phyloP scores from a whole-genome alignment of 2,329 filamentous ascomycete species.

The Colletotrichum liriopes region DNA sequence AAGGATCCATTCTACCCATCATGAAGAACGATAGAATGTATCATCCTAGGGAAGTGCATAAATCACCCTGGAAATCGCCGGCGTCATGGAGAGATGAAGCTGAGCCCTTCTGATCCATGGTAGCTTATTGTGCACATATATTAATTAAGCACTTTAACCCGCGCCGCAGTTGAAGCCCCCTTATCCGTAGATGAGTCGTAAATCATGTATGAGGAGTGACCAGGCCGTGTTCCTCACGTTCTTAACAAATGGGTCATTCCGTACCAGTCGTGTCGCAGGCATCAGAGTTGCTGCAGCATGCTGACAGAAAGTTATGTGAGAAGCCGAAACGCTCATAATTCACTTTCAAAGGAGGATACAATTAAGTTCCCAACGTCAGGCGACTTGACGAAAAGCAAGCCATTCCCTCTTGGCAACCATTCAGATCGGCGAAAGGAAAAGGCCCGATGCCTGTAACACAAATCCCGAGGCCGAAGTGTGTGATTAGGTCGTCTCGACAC shows the following conservation, averaged over 20 bases:
- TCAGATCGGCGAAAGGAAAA: background rate
- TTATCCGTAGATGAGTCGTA: no score
- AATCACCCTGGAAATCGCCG: background rate
- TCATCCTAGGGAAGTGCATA: background rate
- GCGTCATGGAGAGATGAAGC: background rate
- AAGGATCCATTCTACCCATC: background rate
- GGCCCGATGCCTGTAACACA: background rate
- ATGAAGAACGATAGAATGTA: background rate
- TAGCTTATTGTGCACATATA: background rate
- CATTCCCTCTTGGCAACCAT: background rate
- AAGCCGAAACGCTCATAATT: no score
- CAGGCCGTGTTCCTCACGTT: no score
- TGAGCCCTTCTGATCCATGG: background rate
- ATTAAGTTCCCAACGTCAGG: background rate
- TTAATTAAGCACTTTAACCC: background rate
- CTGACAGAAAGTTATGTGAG: no score
- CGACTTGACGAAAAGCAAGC: no score
- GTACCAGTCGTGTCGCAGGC: no score
- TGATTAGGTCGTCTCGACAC: background rate
- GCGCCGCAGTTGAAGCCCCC: no score
- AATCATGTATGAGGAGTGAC: no score
- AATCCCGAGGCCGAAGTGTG: background rate
- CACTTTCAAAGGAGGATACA: no score
- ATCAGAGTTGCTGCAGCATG: no score
- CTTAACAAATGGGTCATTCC: no score